Evolutionary conservation across 1,284 basidiomycete genomes (phyloP).

Genomic region (Blastosporella zonata): DNA sequence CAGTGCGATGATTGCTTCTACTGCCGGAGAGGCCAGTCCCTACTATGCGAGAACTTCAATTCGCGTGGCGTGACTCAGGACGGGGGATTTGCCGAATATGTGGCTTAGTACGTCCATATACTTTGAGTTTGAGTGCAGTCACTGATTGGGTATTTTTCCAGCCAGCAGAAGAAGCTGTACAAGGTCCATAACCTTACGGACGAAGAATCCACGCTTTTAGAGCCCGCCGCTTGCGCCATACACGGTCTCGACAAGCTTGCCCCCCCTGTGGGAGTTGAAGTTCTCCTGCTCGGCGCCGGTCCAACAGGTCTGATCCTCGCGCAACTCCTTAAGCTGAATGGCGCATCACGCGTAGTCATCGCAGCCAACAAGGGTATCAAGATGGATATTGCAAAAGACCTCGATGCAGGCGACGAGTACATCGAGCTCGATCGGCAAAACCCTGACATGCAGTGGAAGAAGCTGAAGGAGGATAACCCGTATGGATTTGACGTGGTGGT

Average conservation of each 20-base stretch:
- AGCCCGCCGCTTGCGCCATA: constrained; percentile 88
- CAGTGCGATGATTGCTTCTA: constrained; percentile 76
- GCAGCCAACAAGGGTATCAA: constrained; percentile 88
- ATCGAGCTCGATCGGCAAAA: constrained; percentile 78
- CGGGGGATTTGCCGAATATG: constrained; percentile 83
- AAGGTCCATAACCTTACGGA: constrained; percentile 83
- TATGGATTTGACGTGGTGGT: constrained; percentile 89
- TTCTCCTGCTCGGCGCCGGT: constrained; percentile 75
- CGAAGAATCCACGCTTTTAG: constrained; percentile 82
- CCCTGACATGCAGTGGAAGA: constrained; percentile 73
- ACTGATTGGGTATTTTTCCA: constrained; percentile 24
- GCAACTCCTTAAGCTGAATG: constrained; percentile 83
- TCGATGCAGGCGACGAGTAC: constrained; percentile 78
- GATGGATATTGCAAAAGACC: constrained; percentile 76
- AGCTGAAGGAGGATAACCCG: constrained; percentile 77
- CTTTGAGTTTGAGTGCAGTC: neutral
- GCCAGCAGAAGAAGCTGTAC: constrained; percentile 72
- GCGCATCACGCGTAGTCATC: constrained; percentile 72
- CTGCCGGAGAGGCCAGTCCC: constrained; percentile 65
- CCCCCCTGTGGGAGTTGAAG: constrained; percentile 76
- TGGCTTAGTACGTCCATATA: constrained; percentile 54
- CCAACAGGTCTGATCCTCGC: constrained; percentile 80
- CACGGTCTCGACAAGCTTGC: constrained; percentile 86
- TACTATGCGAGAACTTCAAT: constrained; percentile 72
- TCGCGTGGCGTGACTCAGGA: constrained; percentile 66